These are phyloP conservation scores for Daldinia decipiens DNA, from an alignment of 495 filamentous ascomycete species.

Conservation along the genomic window DNA sequence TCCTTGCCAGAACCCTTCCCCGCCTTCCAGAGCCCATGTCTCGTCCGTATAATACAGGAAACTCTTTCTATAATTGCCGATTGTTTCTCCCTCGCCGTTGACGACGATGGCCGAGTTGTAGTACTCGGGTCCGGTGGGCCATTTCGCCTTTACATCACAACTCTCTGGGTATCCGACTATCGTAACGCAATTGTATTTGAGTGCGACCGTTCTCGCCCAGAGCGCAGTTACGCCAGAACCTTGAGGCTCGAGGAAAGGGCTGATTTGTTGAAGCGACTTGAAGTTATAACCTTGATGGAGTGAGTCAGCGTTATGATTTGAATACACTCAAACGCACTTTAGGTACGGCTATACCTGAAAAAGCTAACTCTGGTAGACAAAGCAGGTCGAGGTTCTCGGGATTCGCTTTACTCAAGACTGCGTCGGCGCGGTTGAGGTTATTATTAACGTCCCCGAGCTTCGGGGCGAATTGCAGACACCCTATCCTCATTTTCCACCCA, in stretches of 20 bases:
- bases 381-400: constrained; percentile 71
- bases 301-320: constrained; percentile 30
- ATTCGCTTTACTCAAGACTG: constrained; percentile 68
- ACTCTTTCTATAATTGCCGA: constrained; percentile 87
- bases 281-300: constrained; percentile 83
- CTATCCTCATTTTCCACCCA: constrained; percentile 72
- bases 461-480: constrained; percentile 81
- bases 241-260: constrained; percentile 81
- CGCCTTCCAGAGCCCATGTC: constrained; percentile 86
- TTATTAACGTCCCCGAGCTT: constrained; percentile 77
- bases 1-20: constrained; percentile 67
- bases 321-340: neutral
- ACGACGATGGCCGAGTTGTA: constrained; percentile 91
- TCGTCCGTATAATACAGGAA: constrained; percentile 94
- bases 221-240: constrained; percentile 75
- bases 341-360: constrained; percentile 70
- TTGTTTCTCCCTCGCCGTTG: constrained; percentile 72
- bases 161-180: constrained; percentile 90
- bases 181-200: constrained; percentile 79
- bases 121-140: constrained; percentile 58
- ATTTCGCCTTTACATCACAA: constrained; percentile 56
- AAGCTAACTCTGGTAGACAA: constrained; percentile 87
- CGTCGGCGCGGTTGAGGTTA: constrained; percentile 79
- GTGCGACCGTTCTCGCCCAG: constrained; percentile 83
- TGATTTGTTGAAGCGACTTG: constrained; percentile 77